Evolutionary conservation across 495 filamentous ascomycete species (phyloP).

Genomic region (Trichoderma reesei): DNA sequence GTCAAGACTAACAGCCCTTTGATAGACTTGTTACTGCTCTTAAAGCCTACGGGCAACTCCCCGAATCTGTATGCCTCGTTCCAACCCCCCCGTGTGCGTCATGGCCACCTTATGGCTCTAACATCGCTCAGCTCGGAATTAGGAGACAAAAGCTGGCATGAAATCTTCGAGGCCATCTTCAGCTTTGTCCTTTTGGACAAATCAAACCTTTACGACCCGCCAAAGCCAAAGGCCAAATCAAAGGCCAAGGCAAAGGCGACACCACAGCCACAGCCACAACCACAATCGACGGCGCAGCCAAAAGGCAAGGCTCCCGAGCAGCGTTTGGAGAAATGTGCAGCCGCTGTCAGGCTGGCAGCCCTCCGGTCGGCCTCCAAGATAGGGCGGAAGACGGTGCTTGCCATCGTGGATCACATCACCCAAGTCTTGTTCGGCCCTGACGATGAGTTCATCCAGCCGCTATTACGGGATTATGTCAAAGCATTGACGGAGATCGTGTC

Average conservation of each 20-base stretch:
- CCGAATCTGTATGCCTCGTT: constrained; percentile 43
- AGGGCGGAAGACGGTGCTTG: constrained; percentile 63
- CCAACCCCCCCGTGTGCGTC: neutral
- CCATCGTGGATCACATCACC: constrained; percentile 70
- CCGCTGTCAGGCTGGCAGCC: constrained; percentile 59
- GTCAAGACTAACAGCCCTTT: constrained; percentile 9
- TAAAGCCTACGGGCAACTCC: constrained; percentile 48
- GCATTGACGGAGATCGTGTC: constrained; percentile 58
- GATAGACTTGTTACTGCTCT: constrained; percentile 46
- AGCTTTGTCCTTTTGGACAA: constrained; percentile 56
- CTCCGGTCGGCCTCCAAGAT: constrained; percentile 57
- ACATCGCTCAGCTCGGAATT: constrained; percentile 21
- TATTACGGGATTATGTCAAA: constrained; percentile 71
- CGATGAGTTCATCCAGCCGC: constrained; percentile 57
- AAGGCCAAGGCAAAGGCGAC: constrained; percentile 16
- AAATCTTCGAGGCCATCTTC: constrained; percentile 76
- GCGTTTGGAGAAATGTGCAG: constrained; percentile 62
- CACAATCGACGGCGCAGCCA: constrained; percentile 24
- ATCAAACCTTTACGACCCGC: constrained; percentile 45
- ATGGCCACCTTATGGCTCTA: constrained; percentile 8
- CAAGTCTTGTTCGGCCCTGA: constrained; percentile 58
- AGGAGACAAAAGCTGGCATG: constrained; percentile 69
- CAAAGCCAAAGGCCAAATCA: constrained; percentile 31
- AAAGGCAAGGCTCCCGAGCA: constrained; percentile 30
- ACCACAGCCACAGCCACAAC: no score